Evolutionary conservation across 208 protist species (phyloP).

Genomic region (Acanthamoeba comandoni): DNA sequence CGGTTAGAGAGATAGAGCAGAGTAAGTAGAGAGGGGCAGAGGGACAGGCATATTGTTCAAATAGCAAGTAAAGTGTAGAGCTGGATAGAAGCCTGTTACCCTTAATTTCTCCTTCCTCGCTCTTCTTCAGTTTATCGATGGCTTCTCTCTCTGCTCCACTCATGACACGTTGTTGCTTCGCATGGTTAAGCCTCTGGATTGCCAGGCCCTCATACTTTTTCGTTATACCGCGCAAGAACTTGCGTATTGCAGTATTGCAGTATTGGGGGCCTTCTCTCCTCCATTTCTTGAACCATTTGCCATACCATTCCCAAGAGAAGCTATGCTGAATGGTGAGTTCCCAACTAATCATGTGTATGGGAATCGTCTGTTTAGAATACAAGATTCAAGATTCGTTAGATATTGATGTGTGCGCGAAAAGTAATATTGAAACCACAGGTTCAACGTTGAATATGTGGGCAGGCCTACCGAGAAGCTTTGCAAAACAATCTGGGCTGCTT

Average conservation of each 20-base stretch:
- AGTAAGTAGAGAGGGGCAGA: too few species aligned
- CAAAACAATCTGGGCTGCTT: conserved; percentile 14
- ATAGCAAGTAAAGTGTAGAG: too few species aligned
- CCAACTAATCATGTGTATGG: conserved; percentile 21
- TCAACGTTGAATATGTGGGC: neutral
- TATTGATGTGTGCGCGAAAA: too few species aligned
- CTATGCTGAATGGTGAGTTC: neutral
- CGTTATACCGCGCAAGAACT: conserved; percentile 1
- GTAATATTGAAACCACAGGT: too few species aligned
- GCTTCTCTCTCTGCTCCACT: too few species aligned
- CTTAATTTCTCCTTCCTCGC: too few species aligned
- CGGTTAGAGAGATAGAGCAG: too few species aligned
- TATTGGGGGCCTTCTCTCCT: neutral
- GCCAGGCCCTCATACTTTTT: neutral
- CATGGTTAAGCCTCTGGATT: too few species aligned
- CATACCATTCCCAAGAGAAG: conserved; percentile 2
- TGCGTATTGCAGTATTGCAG: neutral
- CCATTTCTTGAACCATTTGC: neutral
- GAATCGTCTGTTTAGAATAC: neutral
- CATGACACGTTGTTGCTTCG: too few species aligned
- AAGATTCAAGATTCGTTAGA: neutral
- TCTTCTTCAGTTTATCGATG: too few species aligned
- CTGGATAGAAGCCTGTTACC: too few species aligned
- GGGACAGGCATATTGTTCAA: too few species aligned
- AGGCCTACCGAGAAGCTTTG: neutral